Conservation (phyloP, 1,284 basidiomycete genomes). For the Chiua sp. region DNA sequence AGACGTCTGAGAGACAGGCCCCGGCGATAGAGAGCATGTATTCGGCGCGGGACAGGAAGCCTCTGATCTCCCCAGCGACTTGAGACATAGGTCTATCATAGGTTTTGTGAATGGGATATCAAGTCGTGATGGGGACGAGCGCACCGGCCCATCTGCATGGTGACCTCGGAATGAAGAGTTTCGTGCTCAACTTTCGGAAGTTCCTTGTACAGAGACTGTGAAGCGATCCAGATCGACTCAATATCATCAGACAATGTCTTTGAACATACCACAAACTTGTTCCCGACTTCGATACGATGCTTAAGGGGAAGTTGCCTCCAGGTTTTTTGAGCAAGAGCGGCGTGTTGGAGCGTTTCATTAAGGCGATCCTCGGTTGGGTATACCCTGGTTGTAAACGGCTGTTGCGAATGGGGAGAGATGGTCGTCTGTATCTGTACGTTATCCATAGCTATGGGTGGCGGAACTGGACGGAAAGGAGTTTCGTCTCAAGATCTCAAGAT, state of each 20-base stretch:
- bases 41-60: constrained; percentile 80
- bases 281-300: constrained; percentile 76
- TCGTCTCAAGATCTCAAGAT: constrained; percentile 18
- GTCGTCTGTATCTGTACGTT: constrained; percentile 59
- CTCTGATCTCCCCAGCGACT: constrained; percentile 78
- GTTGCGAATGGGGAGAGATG: constrained; percentile 67
- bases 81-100: constrained; percentile 75
- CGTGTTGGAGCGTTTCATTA: constrained; percentile 59
- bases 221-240: background rate
- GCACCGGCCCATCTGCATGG: constrained; percentile 80
- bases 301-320: constrained; percentile 76
- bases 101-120: background rate
- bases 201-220: constrained; percentile 76
- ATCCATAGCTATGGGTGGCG: constrained; percentile 17
- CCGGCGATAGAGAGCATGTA: constrained; percentile 90
- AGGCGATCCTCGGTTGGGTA: constrained; percentile 67
- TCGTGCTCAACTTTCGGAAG: constrained; percentile 42
- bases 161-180: constrained; percentile 58
- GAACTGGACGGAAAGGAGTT: background rate
- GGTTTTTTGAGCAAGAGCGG: constrained; percentile 69
- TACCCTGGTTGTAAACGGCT: constrained; percentile 48
- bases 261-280: constrained; percentile 72
- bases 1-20: constrained; percentile 76
- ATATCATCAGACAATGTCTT: background rate
- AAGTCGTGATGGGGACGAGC: constrained; percentile 22